These are phyloP conservation scores for Nigrospora osmanthi DNA, from an alignment of 2,329 filamentous ascomycete genomes.

Conservation along the genomic window DNA sequence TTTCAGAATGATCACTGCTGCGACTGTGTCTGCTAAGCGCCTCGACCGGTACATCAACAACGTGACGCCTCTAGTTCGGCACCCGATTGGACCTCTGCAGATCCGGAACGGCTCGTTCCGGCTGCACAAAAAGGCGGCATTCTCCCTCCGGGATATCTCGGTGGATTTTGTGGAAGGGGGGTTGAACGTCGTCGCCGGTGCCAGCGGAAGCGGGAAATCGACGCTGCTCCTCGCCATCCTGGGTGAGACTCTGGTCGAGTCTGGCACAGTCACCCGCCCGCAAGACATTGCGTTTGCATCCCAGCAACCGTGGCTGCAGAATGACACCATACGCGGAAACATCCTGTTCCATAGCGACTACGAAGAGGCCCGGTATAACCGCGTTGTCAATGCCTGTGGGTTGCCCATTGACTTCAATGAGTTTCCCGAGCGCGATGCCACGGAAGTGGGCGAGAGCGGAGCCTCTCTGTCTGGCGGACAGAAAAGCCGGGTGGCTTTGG, in stretches of 20 bases:
- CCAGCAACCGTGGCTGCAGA: conserved; percentile 50
- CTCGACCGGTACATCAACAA: conserved; percentile 47
- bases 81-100: conserved; percentile 39
- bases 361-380: conserved; percentile 44
- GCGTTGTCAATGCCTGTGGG: conserved; percentile 48
- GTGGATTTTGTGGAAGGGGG: conserved; percentile 45
- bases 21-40: conserved; percentile 38
- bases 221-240: conserved; percentile 46
- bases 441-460: conserved; percentile 45
- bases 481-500: conserved; percentile 47
- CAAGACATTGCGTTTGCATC: conserved; percentile 48
- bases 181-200: conserved; percentile 45
- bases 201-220: conserved; percentile 50
- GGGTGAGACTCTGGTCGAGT: conserved; percentile 44
- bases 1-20: conserved; percentile 32
- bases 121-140: conserved; percentile 40
- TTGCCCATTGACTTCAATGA: conserved; percentile 41
- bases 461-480: conserved; percentile 49
- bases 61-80: conserved; percentile 37
- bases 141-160: conserved; percentile 38
- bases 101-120: conserved; percentile 39
- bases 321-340: conserved; percentile 46
- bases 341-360: conserved; percentile 45
- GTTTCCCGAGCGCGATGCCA: conserved; percentile 41
- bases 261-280: conserved; percentile 38